Base-by-base conservation (phyloP, 441 rosid species). In the Arabidopsis lyrata region DNA sequence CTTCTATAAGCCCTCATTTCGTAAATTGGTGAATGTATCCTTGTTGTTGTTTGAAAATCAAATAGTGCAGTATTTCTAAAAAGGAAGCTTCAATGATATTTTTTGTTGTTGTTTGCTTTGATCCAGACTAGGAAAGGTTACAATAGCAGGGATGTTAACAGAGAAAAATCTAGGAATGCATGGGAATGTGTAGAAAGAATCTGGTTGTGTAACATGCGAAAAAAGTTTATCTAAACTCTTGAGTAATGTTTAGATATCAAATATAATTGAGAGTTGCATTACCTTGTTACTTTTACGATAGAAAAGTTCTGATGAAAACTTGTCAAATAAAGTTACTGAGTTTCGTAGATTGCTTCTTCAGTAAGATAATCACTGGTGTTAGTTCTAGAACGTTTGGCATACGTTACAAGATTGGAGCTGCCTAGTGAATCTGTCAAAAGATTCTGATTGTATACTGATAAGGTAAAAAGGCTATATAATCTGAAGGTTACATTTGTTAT, bases 131-230 rank as follows among this genome's bases (percentile, higher is more conserved):
- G 48, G 66, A 69, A 57, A 69, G 22, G 53, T 55, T 13, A 61
- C 12, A 4, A 27, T 71, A 56, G 15, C 8, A 20, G 52, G 8
- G 1, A 69, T 68, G n/a, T 56, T 44, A 29, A 29, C 12, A 20
- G 15, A 41, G 35, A 18, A 6, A 64, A 34, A 35, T 13, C 20
- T 67, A 39, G 38, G 39, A 8, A 66, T 9, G 10, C 2, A 52
- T 59, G 34, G 49, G 27, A 5, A 20, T 29, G 2, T 6, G 10
- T 66, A 32, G 14, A 18, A 65, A 48, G 57, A 49, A 36, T 59
- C n/a, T 35, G 48, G 38, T n/a, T 24, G 64, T 18, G n/a, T 68
- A 69, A 34, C 35, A 44, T 68, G 31, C 6, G 44, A 68, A 54
- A 29, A 41, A 1, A 2, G 1, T 31, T 20, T 50, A 1, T 38